Evolutionary conservation across 345 rosid genomes (phyloP).

Genomic region (Gossypium australe): DNA sequence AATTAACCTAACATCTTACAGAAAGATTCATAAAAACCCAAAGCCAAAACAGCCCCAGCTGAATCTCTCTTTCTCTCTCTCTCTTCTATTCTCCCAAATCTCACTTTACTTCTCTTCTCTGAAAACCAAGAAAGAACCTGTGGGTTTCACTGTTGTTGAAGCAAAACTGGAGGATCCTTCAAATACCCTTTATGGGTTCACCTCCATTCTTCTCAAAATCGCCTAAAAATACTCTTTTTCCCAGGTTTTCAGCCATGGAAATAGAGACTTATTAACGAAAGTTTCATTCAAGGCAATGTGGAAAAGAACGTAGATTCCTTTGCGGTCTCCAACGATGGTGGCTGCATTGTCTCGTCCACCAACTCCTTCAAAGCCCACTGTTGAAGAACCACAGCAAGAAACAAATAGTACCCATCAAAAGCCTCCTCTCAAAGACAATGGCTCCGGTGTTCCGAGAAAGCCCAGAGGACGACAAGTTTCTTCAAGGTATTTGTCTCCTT

Average conservation of each 20-base stretch:
- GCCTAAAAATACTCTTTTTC: conserved; percentile 5
- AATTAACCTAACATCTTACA: conserved; percentile 25
- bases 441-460: conserved; percentile 28
- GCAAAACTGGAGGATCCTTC: conserved; percentile 22
- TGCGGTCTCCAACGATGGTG: conserved; percentile 47
- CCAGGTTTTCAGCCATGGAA: conserved; percentile 14
- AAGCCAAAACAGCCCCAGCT: conserved; percentile 23
- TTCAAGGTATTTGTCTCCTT: conserved; percentile 84
- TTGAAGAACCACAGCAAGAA: conserved; percentile 16
- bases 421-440: conserved; percentile 38
- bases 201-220: conserved; percentile 14
- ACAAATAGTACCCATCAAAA: conserved; percentile 2
- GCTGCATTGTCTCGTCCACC: conserved; percentile 50
- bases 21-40: conserved; percentile 34
- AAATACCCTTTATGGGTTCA: conserved; percentile 2
- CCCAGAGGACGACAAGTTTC: conserved; percentile 79
- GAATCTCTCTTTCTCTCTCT: conserved; percentile 25
- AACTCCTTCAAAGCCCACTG: conserved; percentile 34
- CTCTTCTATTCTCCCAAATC: conserved; percentile 23
- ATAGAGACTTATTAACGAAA: background rate
- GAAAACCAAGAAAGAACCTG: conserved; percentile 5
- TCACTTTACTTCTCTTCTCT: conserved; percentile 23
- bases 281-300: conserved; percentile 39
- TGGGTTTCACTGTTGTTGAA: conserved; percentile 13
- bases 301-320: conserved; percentile 13